phyloP scores from a whole-genome alignment of 148 eudicot genomes.

The Silene conica region DNA sequence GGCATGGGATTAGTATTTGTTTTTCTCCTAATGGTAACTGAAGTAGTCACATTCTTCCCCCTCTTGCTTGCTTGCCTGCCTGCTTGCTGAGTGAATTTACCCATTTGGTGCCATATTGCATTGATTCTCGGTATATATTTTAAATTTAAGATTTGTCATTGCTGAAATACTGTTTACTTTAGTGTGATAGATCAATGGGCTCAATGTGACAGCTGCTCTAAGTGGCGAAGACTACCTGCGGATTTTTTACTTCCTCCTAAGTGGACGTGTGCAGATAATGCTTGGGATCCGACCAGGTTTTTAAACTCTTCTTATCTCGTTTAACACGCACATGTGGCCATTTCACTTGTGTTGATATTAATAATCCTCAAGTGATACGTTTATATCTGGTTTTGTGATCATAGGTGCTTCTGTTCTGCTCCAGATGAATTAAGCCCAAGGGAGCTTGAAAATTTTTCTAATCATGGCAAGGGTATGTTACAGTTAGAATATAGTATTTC shows the following conservation, averaged over 20 bases:
- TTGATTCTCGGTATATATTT: background rate
- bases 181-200: conserved; percentile 74
- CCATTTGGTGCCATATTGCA: background rate
- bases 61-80: background rate
- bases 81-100: background rate
- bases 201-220: conserved; percentile 63
- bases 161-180: conserved; percentile 20
- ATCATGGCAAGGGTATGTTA: conserved; percentile 45
- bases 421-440: conserved; percentile 52
- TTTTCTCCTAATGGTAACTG: background rate
- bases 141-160: conserved; percentile 8
- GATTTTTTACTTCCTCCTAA: conserved; percentile 64
- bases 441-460: conserved; percentile 45
- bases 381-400: conserved; percentile 14
- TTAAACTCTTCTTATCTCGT: background rate
- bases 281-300: conserved; percentile 66
- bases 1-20: background rate
- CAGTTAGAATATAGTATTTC: background rate
- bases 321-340: background rate
- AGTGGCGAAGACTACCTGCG: conserved; percentile 72
- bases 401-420: conserved; percentile 62
- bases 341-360: background rate
- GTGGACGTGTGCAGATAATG: conserved; percentile 66
- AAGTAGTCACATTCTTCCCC: background rate
- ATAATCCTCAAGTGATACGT: background rate